phyloP scores from a whole-genome alignment of 345 rosid genomes.

The Eucalyptus pumila region DNA sequence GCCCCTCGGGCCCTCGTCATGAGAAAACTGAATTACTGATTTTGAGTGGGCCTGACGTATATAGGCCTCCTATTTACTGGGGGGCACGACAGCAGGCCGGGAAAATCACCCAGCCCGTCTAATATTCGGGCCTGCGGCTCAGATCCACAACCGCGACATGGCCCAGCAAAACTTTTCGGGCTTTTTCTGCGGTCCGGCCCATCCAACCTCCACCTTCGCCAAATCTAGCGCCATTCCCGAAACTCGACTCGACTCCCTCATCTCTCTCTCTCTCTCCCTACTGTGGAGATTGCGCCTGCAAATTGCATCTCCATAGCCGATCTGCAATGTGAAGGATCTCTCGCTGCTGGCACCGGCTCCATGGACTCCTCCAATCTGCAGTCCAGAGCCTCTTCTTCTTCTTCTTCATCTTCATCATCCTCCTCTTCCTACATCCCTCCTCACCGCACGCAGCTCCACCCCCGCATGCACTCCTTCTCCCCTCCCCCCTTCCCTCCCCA shows the following conservation, averaged over 20 bases:
- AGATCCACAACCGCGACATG: not conserved
- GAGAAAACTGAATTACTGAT: not conserved
- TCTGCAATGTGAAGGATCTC: not conserved
- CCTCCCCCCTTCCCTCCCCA: not conserved
- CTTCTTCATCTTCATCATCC: not conserved
- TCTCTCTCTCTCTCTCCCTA: not conserved
- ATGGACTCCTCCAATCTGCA: slow-evolving; percentile 23
- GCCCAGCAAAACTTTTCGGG: not conserved
- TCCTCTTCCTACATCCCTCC: slow-evolving; percentile 24
- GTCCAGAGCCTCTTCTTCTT: slow-evolving; percentile 3
- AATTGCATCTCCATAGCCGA: not conserved
- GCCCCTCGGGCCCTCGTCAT: no score
- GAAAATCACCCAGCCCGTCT: not conserved
- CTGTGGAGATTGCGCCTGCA: not conserved
- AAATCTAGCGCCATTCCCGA: not conserved
- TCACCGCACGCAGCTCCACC: slow-evolving; percentile 41
- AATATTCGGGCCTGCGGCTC: not conserved
- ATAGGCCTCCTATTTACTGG: not conserved
- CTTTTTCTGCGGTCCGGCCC: not conserved
- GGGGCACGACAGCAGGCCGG: not conserved
- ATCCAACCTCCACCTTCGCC: not conserved
- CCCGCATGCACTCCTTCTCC: slow-evolving; percentile 23
- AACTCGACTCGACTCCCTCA: not conserved
- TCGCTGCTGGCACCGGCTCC: not conserved
- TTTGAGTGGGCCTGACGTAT: not conserved